Conservation (phyloP, 1,284 basidiomycete genomes). For the Marasmius fiardii region DNA sequence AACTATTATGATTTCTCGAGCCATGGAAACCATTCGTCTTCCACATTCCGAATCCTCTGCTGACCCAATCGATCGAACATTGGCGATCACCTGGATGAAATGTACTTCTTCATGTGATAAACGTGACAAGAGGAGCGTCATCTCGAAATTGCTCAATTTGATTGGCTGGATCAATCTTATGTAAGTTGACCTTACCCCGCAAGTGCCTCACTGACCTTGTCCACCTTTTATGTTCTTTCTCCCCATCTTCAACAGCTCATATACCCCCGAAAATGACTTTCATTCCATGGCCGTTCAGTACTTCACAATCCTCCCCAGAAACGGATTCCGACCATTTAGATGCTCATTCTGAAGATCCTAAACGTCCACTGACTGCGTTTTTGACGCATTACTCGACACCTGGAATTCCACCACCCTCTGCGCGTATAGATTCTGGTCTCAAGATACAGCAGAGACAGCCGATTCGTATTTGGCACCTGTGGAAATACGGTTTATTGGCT, state of each 20-base stretch:
- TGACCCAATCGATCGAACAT: no score
- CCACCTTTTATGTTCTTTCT: constrained; percentile 10
- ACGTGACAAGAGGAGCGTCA: no score
- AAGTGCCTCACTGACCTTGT: no score
- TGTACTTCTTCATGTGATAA: no score
- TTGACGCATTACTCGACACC: constrained; percentile 65
- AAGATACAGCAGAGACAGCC: constrained; percentile 51
- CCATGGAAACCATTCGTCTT: no score
- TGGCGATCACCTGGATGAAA: no score
- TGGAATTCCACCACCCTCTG: constrained; percentile 62
- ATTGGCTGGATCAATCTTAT: not conserved
- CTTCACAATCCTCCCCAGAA: not conserved
- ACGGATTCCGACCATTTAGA: not conserved
- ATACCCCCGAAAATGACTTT: constrained; percentile 18
- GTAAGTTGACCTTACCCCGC: no score
- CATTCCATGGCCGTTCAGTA: constrained; percentile 14
- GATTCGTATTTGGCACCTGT: constrained; percentile 61
- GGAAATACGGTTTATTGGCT: constrained; percentile 64
- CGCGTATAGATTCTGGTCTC: constrained; percentile 63
- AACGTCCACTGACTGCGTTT: constrained; percentile 23
- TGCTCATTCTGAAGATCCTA: not conserved
- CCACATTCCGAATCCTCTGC: no score
- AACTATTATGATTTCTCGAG: no score
- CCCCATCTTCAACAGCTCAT: constrained; percentile 13
- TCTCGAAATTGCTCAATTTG: not conserved